Evolutionary conservation across 257 asterid genomes (phyloP), one percentile per base, ranked within the genome.

Genomic region (Mentha longifolia): DNA sequence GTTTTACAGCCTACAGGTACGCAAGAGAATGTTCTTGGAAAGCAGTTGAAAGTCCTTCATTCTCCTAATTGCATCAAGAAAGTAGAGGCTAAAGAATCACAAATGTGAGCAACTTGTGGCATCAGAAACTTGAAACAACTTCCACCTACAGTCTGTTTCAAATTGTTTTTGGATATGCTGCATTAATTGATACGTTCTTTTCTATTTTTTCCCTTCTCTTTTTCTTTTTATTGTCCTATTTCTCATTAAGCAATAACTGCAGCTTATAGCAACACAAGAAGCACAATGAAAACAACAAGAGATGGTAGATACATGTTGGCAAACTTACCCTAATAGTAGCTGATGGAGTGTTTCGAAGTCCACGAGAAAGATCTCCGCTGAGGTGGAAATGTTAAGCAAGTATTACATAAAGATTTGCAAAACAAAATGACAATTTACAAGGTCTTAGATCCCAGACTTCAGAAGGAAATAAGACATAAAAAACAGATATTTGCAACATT

Each of bases 301-400:
- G 64, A 65, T 11, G 39, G 50, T 0, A 42, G 57, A 68, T 56
- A 55, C 37, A 77, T 59, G 68, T 74, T 60, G 58, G 46, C 39
- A 58, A 68, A 19, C 73, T 58, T 76, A 94, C 98, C 91, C 83
- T 79, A 43, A 94, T 76, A 77, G 95, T 91, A 74, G 96, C 96
- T 49, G 88, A 85, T 16, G 81, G 78, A 54, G 97, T 91, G 85
- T 86, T 91, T 31, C 98, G 89, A 58, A 91, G 97, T 75, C 96
- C 97, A 19, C 86, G 96, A 80, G 98, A 87, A 62, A 85, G 52
- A 83, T 87, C 82, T 46, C 96, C 98, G 83, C 97, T 94, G 82
- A 50, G 63, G 81, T 47, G 82, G 50, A 76, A 67, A 57, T 71
- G 31, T 60, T 60, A 80, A 65, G 63, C 74, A 73, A 72, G 83